Evolutionary conservation across 495 filamentous ascomycete genomes (phyloP).

Genomic region (Penicillium odoratum): DNA sequence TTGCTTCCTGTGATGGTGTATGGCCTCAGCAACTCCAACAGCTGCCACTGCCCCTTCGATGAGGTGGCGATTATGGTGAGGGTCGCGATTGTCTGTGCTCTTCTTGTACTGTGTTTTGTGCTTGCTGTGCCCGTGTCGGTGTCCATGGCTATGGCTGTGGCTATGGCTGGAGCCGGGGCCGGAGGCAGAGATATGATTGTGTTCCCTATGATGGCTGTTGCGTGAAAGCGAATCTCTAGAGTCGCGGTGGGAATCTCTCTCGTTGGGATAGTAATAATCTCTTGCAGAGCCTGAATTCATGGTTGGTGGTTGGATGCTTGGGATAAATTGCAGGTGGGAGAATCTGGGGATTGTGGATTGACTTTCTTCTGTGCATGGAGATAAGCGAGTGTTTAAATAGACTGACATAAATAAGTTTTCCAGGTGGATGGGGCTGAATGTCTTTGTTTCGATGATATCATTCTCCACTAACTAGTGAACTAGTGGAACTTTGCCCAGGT

Average conservation of each 20-base stretch:
- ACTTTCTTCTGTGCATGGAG: not conserved
- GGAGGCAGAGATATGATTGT: not conserved
- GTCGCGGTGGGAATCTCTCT: not conserved
- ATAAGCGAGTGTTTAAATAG: not conserved
- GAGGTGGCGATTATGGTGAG: constrained; percentile 10
- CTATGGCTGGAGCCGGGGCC: not conserved
- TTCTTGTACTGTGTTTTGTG: not conserved
- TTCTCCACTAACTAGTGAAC: constrained; percentile 7
- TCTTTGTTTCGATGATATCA: constrained; percentile 6
- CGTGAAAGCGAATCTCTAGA: not conserved
- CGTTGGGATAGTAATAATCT: not conserved
- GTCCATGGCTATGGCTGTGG: not conserved
- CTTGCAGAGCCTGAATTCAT: not conserved
- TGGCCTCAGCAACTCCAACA: constrained; percentile 5
- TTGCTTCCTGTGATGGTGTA: constrained; percentile 12
- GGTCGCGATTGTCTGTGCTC: not conserved
- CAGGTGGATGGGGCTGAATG: not conserved
- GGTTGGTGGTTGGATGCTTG: not conserved
- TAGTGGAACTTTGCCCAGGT: constrained; percentile 4
- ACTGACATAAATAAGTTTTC: not conserved
- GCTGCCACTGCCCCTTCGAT: constrained; percentile 9
- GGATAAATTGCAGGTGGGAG: not conserved
- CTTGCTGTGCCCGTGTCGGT: not conserved
- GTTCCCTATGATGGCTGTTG: not conserved
- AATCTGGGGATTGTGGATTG: not conserved